Conservation (phyloP, 345 rosid species). For the Carallia brachiata region DNA sequence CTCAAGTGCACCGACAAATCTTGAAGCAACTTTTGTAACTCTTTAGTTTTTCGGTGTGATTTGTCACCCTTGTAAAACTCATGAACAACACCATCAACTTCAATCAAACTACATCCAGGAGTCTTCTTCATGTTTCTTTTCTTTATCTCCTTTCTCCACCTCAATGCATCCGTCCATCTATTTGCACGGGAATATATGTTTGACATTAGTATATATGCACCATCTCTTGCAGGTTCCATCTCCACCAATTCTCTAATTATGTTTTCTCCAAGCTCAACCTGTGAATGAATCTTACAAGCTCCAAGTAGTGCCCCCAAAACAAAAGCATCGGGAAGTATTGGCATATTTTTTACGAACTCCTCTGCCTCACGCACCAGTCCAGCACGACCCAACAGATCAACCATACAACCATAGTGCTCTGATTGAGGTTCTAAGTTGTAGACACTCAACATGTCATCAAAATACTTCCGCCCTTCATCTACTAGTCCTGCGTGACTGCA, state of each 20-base stretch:
- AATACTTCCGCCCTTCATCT: slow-evolving; percentile 43
- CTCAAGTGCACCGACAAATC: slow-evolving; percentile 8
- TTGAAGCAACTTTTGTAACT: slow-evolving; percentile 25
- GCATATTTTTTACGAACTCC: slow-evolving; percentile 44
- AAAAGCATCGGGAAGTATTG: slow-evolving; percentile 44
- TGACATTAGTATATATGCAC: slow-evolving; percentile 50
- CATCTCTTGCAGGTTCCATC: slow-evolving; percentile 41
- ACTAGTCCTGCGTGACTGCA: slow-evolving; percentile 55
- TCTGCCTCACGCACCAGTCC: slow-evolving; percentile 41
- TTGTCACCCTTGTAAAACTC: slow-evolving; percentile 56
- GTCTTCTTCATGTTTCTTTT: slow-evolving; percentile 41
- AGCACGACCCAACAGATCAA: slow-evolving; percentile 58
- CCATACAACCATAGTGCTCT: slow-evolving; percentile 59
- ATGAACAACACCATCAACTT: slow-evolving; percentile 44
- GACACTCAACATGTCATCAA: slow-evolving; percentile 43
- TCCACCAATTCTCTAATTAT: slow-evolving; percentile 33
- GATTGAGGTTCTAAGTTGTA: slow-evolving; percentile 47
- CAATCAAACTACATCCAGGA: slow-evolving; percentile 59
- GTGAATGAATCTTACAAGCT: slow-evolving; percentile 44
- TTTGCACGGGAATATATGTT: slow-evolving; percentile 48
- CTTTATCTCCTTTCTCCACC: slow-evolving; percentile 47
- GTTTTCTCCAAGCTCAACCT: slow-evolving; percentile 49
- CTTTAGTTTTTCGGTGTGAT: slow-evolving; percentile 39
- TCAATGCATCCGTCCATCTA: slow-evolving; percentile 49
- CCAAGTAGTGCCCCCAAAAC: slow-evolving; percentile 58